Evolutionary conservation across 1,284 basidiomycete species (phyloP), one percentile per base, ranked within the genome.

Genomic region (Amylostereum chailletii): DNA sequence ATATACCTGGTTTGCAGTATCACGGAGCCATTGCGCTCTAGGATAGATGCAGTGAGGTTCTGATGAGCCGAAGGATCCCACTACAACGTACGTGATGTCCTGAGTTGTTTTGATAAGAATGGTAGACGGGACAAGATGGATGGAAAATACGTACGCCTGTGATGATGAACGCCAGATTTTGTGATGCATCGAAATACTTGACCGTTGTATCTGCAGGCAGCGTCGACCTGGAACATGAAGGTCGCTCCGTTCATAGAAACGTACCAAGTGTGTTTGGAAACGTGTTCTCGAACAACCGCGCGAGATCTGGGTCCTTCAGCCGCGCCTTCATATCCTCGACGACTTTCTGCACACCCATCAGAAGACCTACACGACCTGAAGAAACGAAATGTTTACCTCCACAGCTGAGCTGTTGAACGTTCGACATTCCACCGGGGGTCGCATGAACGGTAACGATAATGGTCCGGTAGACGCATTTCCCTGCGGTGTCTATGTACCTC

Each of bases 191-290:
- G 62, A 80, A 87, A 57, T 86, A 88, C 62, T 76, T 82, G 46
- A 88, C 77, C 5, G 86, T 86, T 1, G 84, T 87, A 58, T 88
- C 85, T 85, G 34, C 34, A 19, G 19, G 19, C 19, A 19, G 19
- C 19, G 19, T 19, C 19, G 19, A 19, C 19, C 19, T 19, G 19
- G 19, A 19, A 19, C 19, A 19, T 19, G 19, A 19, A 19, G 19
- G 19, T 19, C 19, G 19, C 19, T 19, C 19, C 19, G 19, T 19
- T 19, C 19, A 19, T 19, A 7, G 30, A 40, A 49, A 49, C 62
- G 8, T 57, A 83, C 84, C 84, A 34, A 88, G 70, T 0, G 86
- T 88, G 56, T 85, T 86, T 2, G 85, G 84, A 58, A 86, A 86
- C 0, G 85, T 80, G 52, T 88, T 88, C 62, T 86, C 85, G 55